Base-by-base conservation (phyloP, 805 yeast genomes). In the Starmerella floricola region DNA sequence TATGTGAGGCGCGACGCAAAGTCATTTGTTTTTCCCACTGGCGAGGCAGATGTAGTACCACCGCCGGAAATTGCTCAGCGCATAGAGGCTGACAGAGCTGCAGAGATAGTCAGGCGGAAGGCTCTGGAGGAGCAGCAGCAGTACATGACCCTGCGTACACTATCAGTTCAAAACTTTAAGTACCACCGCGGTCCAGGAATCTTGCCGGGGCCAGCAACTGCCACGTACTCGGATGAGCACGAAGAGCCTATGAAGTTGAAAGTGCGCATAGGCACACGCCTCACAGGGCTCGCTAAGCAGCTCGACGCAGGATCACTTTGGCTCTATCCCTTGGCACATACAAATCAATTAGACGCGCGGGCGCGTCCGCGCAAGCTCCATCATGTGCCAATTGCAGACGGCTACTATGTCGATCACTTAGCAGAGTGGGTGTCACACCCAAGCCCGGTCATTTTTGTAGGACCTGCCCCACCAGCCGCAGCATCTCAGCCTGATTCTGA, bases 1-100 rank as follows among this genome's bases (percentile, higher is more conserved):
- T 91, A 91, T 58, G 72, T 87, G 48, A 71, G 94, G 41, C 76
- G 82, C 55, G 63, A 72, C 2, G 72, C 72, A 31, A 60, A 75
- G 30, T 68, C 66, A 2, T 69, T 68, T 11, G 67, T 88, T 13
- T 66, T 91, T 45, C 46, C 51, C 6, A 17, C 24, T 8, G 76
- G 73, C 0, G 27, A 33, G 11, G 27, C 26, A 5, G 73, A 71
- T 3, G 77, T 71, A 36, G 71, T 74, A 6, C 96, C 97, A 2
- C 53, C 53, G 3, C 51, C 57, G 1, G 81, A 82, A 54, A 75
- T 91, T 19, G 73, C 82, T 0, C 62, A 67, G 16, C 78, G 77
- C 47, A 72, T 91, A 16, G 69, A 73, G 37, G 65, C 62, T 36
- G 96, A 88, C 54, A 63, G 65, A 10, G 72, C 67, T 42, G 80